These are phyloP conservation scores for Globisporangium spinosum DNA, from an alignment of 352 stramenopile species.

Conservation along the genomic window DNA sequence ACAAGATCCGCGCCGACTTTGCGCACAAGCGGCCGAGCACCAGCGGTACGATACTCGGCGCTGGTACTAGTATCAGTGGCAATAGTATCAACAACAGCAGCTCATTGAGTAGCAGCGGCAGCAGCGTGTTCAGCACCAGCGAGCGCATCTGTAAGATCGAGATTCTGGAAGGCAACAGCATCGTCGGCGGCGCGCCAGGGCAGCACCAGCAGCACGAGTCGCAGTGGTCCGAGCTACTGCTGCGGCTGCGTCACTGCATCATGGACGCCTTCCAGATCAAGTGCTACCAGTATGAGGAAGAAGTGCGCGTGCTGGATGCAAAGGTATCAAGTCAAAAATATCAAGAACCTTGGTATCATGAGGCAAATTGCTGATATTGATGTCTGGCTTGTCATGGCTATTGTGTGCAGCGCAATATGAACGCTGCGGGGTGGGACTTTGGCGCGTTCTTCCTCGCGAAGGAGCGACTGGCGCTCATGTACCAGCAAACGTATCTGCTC, in stretches of 20 bases:
- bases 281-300: slow-evolving; percentile 80
- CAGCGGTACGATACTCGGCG: slow-evolving; percentile 16
- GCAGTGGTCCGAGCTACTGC: slow-evolving; percentile 74
- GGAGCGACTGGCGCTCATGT: slow-evolving; percentile 76
- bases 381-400: neutral
- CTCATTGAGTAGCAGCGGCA: slow-evolving; percentile 6
- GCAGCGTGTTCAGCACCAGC: slow-evolving; percentile 10
- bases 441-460: slow-evolving; percentile 78
- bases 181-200: slow-evolving; percentile 37
- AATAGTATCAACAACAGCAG: slow-evolving; percentile 1
- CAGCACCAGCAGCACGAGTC: slow-evolving; percentile 76
- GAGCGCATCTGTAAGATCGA: slow-evolving; percentile 86
- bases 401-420: slow-evolving; percentile 28
- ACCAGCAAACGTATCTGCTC: slow-evolving; percentile 79
- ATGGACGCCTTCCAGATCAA: slow-evolving; percentile 81
- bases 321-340: slow-evolving; percentile 29
- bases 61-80: neutral
- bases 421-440: slow-evolving; percentile 61
- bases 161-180: slow-evolving; percentile 64
- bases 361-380: neutral
- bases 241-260: slow-evolving; percentile 65
- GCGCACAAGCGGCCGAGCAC: slow-evolving; percentile 32
- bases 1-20: slow-evolving; percentile 66
- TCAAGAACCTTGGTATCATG: neutral
- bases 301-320: slow-evolving; percentile 54